Evolutionary conservation across 768 basidiomycete genomes (phyloP).

Genomic region (Fomitopsis serialis): DNA sequence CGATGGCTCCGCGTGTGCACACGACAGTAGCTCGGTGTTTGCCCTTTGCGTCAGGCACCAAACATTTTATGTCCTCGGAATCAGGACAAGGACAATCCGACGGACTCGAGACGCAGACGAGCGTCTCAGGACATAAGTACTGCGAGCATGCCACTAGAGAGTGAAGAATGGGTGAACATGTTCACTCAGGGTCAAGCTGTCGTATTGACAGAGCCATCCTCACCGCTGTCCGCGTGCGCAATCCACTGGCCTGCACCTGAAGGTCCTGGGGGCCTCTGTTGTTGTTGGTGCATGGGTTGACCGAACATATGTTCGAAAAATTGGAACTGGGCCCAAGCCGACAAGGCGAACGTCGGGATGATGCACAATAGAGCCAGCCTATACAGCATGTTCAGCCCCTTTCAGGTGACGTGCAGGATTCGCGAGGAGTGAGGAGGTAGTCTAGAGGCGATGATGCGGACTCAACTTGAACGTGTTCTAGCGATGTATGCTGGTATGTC

Average conservation of each 20-base stretch:
- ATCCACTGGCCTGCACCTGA: constrained; percentile 50
- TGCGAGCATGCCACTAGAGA: constrained; percentile 62
- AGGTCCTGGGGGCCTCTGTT: constrained; percentile 43
- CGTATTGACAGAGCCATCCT: constrained; percentile 10
- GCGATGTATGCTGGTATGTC: not conserved
- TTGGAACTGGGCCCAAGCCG: constrained; percentile 61
- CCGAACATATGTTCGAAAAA: constrained; percentile 81
- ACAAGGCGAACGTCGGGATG: constrained; percentile 16
- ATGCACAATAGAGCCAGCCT: constrained; percentile 31
- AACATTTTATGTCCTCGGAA: constrained; percentile 70
- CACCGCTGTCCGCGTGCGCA: constrained; percentile 61
- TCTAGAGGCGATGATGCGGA: not conserved
- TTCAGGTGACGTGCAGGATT: too few species aligned
- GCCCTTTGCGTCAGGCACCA: constrained; percentile 58
- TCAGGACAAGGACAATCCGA: constrained; percentile 77
- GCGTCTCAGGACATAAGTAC: constrained; percentile 72
- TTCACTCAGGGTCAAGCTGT: not conserved
- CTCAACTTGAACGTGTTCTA: too few species aligned
- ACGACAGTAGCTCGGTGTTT: constrained; percentile 54
- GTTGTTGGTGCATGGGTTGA: constrained; percentile 53
- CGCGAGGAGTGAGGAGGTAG: not conserved
- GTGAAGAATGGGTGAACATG: not conserved
- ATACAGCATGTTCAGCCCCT: constrained; percentile 4
- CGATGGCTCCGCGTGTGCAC: constrained; percentile 62
- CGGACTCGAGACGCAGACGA: constrained; percentile 59